Percentiles rank a stretch among this genome's conserved stretches.
Conservation (phyloP, 805 yeast genomes). For the Starmerella vaccinii region DNA sequence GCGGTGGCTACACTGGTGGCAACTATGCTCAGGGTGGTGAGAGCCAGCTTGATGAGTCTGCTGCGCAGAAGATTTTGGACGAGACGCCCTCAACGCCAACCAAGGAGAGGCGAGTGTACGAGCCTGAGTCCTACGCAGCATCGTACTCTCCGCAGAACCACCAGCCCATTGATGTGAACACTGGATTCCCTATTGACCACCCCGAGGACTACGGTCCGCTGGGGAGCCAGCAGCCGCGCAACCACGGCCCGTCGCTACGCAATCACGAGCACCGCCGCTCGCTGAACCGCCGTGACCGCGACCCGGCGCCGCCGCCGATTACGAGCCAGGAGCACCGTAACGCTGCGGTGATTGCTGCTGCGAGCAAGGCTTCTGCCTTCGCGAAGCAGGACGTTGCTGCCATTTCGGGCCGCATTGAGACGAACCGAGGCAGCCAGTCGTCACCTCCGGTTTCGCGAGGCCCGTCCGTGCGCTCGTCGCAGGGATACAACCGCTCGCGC, state of each 20-base stretch:
- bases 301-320: slow-evolving; percentile 1
- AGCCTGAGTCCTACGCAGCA: not conserved
- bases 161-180: slow-evolving; percentile 19
- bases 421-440: not conserved
- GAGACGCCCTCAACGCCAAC: not conserved
- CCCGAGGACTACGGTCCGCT: not conserved
- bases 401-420: slow-evolving; percentile 10
- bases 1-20: no score
- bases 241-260: slow-evolving; percentile 11
- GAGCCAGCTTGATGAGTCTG: slow-evolving; percentile 3
- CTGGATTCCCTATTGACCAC: slow-evolving; percentile 19
- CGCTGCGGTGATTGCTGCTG: slow-evolving; percentile 22
- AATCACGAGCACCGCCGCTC: slow-evolving; percentile 3
- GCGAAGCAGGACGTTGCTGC: slow-evolving; percentile 23
- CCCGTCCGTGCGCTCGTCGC: slow-evolving; percentile 1
- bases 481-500: not conserved
- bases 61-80: slow-evolving; percentile 1
- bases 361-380: slow-evolving; percentile 19
- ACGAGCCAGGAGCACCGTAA: slow-evolving; percentile 14
- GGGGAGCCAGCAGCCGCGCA: not conserved
- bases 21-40: no score
- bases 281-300: not conserved
- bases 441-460: slow-evolving; percentile 8
- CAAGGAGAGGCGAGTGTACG: not conserved
- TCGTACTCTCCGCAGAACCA: slow-evolving; percentile 5